Evolutionary conservation across 1,284 basidiomycete genomes (phyloP), one percentile per base, ranked within the genome.

Genomic region (Rhizoctonia solani): DNA sequence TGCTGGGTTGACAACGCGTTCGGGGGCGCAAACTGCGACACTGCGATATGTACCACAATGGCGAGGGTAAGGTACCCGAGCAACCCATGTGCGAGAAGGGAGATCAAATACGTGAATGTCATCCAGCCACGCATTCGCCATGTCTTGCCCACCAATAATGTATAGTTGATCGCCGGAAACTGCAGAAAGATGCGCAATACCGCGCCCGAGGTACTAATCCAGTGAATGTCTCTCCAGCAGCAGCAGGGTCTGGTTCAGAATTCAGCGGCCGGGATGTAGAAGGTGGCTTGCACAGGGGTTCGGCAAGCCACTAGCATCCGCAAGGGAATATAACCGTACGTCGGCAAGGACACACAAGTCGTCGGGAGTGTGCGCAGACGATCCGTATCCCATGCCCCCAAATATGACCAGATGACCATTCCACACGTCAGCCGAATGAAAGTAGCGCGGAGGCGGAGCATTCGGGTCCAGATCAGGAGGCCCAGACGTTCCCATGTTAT

Each of bases 41-140:
- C 89, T 92, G 66, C 94, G 88, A 77, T 97, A 97, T 0, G 93
- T 95, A 4, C 94, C 95, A 73, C 92, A 94, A 77, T 95, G 93
- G 19, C 91, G 83, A 4, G 90, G 90, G 74, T 94, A 95, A 70
- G 88, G 87, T 30, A 87, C 84, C 25, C 86, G 82, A 73, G 88
- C 87, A 0, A 92, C 83, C 94, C 95, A 97, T 0, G 83, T 80
- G 72, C 85, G 84, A 4, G 79, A 76, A 19, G 81, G 74, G 29
- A 98, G 82, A 76, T 97, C 92, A 71, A 89, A 94, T 9, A 94
- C 88, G 76, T 92, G 90, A 67, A 95, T 85, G 72, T 96, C 93
- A 76, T 95, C 92, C n/a, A 94, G 80, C 89, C 92, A 93, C 50
- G 91, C 88, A 74, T 93, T 95, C 69, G 85, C 87, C 71, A 92